A percentile compares a stretch with the other conserved stretches of the same genome.
Conservation (phyloP, 306 rosid species). For the Prunus mira region DNA sequence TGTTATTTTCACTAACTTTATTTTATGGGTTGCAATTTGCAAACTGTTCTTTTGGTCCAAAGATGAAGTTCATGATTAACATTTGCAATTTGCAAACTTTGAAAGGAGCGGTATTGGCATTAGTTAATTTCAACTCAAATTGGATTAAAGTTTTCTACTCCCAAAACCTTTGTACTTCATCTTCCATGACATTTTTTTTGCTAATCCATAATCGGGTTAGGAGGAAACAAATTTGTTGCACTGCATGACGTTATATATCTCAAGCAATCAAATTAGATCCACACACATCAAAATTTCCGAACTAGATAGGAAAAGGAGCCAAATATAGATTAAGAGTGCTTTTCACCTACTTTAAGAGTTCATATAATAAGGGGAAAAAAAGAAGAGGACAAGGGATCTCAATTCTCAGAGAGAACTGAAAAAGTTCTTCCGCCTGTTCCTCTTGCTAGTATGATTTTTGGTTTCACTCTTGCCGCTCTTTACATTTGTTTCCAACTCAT, state of each 20-base stretch:
- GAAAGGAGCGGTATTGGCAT: too few species aligned
- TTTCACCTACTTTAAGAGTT: constrained; percentile 38
- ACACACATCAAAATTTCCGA: background rate
- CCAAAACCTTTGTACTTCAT: too few species aligned
- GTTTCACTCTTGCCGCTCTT: constrained; percentile 61
- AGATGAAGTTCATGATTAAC: too few species aligned
- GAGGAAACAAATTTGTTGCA: background rate
- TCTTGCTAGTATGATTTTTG: constrained; percentile 37
- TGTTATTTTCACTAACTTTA: background rate
- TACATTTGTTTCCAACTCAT: constrained; percentile 77
- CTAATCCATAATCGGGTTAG: too few species aligned
- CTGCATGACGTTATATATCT: background rate
- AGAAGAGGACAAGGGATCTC: constrained; percentile 43
- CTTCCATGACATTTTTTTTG: background rate
- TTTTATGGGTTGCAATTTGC: too few species aligned
- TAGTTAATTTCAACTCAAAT: background rate
- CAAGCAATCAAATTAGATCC: background rate
- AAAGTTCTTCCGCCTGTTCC: constrained; percentile 46
- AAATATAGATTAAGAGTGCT: constrained; percentile 33
- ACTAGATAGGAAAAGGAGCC: background rate
- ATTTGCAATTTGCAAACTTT: too few species aligned
- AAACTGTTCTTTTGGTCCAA: too few species aligned
- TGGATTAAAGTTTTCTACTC: too few species aligned
- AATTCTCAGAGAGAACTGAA: constrained; percentile 39
- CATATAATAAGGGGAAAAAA: constrained; percentile 32